A percentile compares a stretch with the other conserved stretches of the same genome.
Evolutionary conservation across 768 basidiomycete genomes (phyloP).

Genomic region (Lactifluus volemus): DNA sequence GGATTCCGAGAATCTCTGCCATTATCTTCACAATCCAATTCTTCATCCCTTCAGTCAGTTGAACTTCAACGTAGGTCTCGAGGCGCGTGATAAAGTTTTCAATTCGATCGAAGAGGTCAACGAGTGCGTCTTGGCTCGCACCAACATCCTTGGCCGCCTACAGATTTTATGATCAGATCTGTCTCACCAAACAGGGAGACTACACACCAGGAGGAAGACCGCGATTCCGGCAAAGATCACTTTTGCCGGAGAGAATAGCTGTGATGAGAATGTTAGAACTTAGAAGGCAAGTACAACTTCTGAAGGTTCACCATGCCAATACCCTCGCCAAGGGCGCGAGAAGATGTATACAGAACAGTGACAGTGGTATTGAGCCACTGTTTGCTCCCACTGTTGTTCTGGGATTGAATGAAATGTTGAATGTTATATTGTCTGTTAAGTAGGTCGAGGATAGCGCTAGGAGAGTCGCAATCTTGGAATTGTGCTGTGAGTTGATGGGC

Average conservation of each 20-base stretch:
- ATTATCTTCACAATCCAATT: neutral
- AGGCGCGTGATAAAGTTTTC: neutral
- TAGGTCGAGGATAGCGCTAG: neutral
- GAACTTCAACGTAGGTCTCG: neutral
- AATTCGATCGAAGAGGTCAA: neutral
- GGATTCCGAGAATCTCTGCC: neutral
- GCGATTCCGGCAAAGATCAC: constrained; percentile 1
- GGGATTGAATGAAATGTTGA: neutral
- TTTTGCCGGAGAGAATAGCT: neutral
- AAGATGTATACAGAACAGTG: neutral
- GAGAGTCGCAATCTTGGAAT: neutral
- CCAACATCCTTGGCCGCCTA: neutral
- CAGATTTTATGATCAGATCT: neutral
- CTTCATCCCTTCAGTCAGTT: neutral
- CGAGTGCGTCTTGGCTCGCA: neutral
- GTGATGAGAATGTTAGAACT: neutral
- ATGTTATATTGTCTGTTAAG: neutral
- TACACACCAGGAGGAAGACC: neutral
- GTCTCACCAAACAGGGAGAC: no score
- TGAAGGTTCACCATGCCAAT: neutral
- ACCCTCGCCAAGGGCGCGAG: neutral
- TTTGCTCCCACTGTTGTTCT: neutral
- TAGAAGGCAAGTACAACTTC: neutral
- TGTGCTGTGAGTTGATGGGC: neutral
- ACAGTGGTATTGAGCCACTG: constrained; percentile 1